Evolutionary conservation across 2,329 filamentous ascomycete genomes (phyloP), one percentile per base, ranked within the genome.

Genomic region (Sporothrix brasiliensis): DNA sequence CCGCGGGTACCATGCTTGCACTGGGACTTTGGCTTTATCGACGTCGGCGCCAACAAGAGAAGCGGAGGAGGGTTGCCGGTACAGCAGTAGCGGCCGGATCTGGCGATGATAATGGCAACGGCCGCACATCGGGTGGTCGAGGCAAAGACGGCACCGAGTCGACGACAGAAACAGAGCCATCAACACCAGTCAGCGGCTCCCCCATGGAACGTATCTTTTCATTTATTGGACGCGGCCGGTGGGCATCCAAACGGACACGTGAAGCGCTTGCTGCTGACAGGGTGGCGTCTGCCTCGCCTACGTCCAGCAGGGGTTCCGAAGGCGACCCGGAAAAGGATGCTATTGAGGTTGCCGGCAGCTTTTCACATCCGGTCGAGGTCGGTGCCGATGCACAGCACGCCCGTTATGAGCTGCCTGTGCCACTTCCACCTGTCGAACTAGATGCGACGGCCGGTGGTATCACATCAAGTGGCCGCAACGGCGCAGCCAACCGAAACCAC

Each of bases 321-420:
- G 76, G 77, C 9, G 49, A 53, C 14, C 5, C 21, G 10, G 60
- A 67, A 39, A 70, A 66, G 60, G 30, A 27, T 19, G 61, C 63
- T 14, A 39, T 39, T 13, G 69, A 70, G 27, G 73, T 76, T 14
- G 60, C 74, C 65, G 73, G 76, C 70, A 73, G 78, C 76, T 79
- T 56, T 72, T 73, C 24, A 74, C 82, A 75, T 77, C 80, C 60
- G 75, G 76, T 76, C 71, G 82, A 80, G 73, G 80, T 83, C 4
- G 81, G 77, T 5, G 81, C 80, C 6, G 81, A 83, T 67, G 76
- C 79, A 1, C 80, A 81, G 66, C 83, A 85, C 52, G 82, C 85
- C 72, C 81, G 86, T 3, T 86, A 85, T 71, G 85, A 87, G 74
- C 75, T 87, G 75, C 80, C 85, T 1, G 84, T 80, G 5, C 81